A percentile compares a stretch with the other conserved stretches of the same genome.
Conservation (phyloP, 2,329 filamentous ascomycete species). For the Myotisia sp. region DNA sequence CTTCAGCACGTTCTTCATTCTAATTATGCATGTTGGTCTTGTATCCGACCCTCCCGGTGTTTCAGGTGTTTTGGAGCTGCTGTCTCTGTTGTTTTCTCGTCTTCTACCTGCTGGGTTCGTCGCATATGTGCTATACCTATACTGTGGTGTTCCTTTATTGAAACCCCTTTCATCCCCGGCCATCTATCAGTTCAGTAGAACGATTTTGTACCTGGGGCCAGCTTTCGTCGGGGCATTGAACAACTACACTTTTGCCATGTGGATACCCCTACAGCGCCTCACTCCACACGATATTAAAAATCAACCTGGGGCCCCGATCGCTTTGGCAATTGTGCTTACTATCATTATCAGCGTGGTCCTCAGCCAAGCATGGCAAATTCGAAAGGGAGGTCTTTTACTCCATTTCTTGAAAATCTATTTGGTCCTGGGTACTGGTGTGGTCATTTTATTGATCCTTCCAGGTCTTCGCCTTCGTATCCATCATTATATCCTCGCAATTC, state of each 20-base stretch:
- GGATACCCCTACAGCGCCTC: slow-evolving; percentile 86
- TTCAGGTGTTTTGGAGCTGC: slow-evolving; percentile 51
- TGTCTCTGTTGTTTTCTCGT: slow-evolving; percentile 65
- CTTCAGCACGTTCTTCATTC: slow-evolving; percentile 62
- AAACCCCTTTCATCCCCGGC: slow-evolving; percentile 50
- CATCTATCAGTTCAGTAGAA: slow-evolving; percentile 64
- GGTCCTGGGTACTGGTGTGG: slow-evolving; percentile 50
- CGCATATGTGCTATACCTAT: slow-evolving; percentile 74
- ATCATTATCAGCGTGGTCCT: slow-evolving; percentile 53
- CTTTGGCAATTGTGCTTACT: slow-evolving; percentile 63
- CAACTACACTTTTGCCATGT: slow-evolving; percentile 78
- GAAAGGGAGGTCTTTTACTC: slow-evolving; percentile 66
- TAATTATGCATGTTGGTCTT: slow-evolving; percentile 82
- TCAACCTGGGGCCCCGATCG: slow-evolving; percentile 76
- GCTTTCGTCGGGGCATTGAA: slow-evolving; percentile 85
- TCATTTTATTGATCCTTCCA: slow-evolving; percentile 58
- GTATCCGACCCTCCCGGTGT: slow-evolving; percentile 72
- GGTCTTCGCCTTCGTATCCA: slow-evolving; percentile 75
- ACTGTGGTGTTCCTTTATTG: slow-evolving; percentile 61
- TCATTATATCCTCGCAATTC: slow-evolving; percentile 79
- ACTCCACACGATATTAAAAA: slow-evolving; percentile 76
- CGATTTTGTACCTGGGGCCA: slow-evolving; percentile 73
- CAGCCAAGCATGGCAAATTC: slow-evolving; percentile 72
- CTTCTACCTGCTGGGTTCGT: slow-evolving; percentile 79
- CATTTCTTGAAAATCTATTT: slow-evolving; percentile 65